Evolutionary conservation across 1,139 yeast genomes (phyloP), one percentile per base, ranked within the genome.

Genomic region (Magnusiomyces ingens): DNA sequence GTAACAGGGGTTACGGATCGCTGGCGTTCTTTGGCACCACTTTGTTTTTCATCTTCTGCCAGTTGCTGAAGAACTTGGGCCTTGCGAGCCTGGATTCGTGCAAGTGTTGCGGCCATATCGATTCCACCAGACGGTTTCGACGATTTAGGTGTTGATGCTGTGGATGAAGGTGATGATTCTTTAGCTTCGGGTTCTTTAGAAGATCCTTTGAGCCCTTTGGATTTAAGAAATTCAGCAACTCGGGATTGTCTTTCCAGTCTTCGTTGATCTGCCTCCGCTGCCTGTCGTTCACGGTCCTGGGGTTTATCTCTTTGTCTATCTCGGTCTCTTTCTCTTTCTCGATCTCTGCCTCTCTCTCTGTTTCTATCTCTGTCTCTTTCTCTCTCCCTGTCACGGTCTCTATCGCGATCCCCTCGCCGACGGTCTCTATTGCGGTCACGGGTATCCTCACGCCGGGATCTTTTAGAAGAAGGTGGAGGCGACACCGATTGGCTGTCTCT

Each of bases 271-370:
- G n/a, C 40, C 4, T 36, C 40, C 11, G 3, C 11, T n/a, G 4
- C 17, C n/a, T 5, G 17, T n/a, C 17, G n/a, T 12, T 5, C 40
- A n/a, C 40, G 40, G 17, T 36, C 40, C 40, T 13, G 40, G 5
- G 4, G 5, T 36, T n/a, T 12, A 12, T 36, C 40, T 36, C 17
- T 36, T 26, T 26, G 32, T 26, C 32, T 26, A 12, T n/a, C 40
- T 36, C 40, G 45, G 36, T 17, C 18, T 18, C 36, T 10, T 5
- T 22, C 29, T 37, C n/a, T 42, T 13, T 6, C 42, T 19, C 22
- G 45, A n/a, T 12, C 44, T 19, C 53, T 19, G 48, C 52, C 11
- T 47, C 36, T 48, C 47, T 50, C 44, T 19, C 53, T 19, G 48
- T 53, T 4, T 47, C 36, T 48, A 26, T 26, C 32, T 5, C n/a